Evolutionary conservation across 2,329 filamentous ascomycete species (phyloP), one percentile per base, ranked within the genome.

Genomic region (Metarhizium brunneum): DNA sequence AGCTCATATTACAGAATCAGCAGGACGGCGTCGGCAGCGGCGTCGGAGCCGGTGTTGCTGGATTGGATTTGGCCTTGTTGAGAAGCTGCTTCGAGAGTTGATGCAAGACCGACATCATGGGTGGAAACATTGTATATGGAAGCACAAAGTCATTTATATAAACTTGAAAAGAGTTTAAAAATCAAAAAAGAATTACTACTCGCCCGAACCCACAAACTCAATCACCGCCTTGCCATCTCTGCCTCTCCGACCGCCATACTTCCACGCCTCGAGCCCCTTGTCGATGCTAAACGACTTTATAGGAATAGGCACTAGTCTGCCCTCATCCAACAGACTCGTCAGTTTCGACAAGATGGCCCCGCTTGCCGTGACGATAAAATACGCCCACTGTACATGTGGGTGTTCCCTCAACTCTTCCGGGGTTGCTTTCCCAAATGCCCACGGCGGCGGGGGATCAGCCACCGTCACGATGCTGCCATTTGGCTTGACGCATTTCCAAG

Each of bases 401-500:
- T 64, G 52, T 0, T 18, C 36, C 1, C 38, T 42, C 0, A 61
- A 18, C 54, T 70, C 64, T 0, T 57, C 51, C 0, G 67, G 63
- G 5, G 58, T 36, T 1, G 47, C 60, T 2, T 52, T 43, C 0
- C 58, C 61, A n/a, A 65, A 68, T 0, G 68, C 68, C 70, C 69
- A 72, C 0, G 56, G 16, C 0, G 69, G 68, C 0, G 68, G 61
- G 6, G 69, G 68, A 47, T 71, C 70, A 2, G 61, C 69, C 0
- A 74, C 64, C 0, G 71, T 72, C 0, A 73, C 61, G 10, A 73
- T 66, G 0, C 56, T 56, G 0, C 70, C 71, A 13, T 61, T 55
- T 1, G 56, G 52, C 43, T 67, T 68, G 3, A 74, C 61, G 0
- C 60, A 58, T 14, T 58, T 53, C 70, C 69, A 73, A 0, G 62